Evolutionary conservation across 768 basidiomycete genomes (phyloP).

Genomic region (Serendipita vermifera): DNA sequence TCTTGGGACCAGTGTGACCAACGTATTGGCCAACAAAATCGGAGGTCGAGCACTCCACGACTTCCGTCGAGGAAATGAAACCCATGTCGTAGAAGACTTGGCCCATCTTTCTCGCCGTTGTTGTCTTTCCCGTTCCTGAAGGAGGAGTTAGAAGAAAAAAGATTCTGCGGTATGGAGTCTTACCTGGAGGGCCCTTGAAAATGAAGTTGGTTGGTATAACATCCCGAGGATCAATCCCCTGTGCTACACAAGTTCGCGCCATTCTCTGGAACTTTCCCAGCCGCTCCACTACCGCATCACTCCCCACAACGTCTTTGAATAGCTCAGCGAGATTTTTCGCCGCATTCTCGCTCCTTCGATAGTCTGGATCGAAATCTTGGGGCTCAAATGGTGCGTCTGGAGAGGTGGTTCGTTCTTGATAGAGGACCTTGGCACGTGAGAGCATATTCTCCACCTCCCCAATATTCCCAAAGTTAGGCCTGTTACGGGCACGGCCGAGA

Average conservation of each 20-base stretch:
- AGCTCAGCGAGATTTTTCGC: slow-evolving; percentile 38
- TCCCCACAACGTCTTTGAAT: slow-evolving; percentile 52
- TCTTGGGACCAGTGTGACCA: slow-evolving; percentile 61
- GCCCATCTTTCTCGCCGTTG: slow-evolving; percentile 47
- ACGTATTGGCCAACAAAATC: slow-evolving; percentile 59
- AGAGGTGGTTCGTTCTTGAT: slow-evolving; percentile 28
- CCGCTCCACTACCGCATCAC: slow-evolving; percentile 38
- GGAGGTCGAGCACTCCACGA: slow-evolving; percentile 54
- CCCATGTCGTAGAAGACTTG: slow-evolving; percentile 55
- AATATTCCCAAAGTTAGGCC: slow-evolving; percentile 53
- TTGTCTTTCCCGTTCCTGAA: slow-evolving; percentile 54
- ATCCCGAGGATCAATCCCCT: slow-evolving; percentile 32
- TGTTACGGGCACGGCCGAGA: slow-evolving; percentile 22
- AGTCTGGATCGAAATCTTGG: slow-evolving; percentile 51
- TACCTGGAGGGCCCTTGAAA: slow-evolving; percentile 63
- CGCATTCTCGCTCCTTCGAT: slow-evolving; percentile 36
- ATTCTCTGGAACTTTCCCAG: slow-evolving; percentile 42
- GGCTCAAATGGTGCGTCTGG: slow-evolving; percentile 27
- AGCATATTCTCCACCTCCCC: slow-evolving; percentile 54
- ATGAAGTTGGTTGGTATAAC: slow-evolving; percentile 48
- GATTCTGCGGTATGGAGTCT: slow-evolving; percentile 14
- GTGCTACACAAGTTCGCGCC: slow-evolving; percentile 30
- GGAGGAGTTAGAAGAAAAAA: background rate
- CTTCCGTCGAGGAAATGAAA: slow-evolving; percentile 34
- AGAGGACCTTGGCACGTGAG: slow-evolving; percentile 35